phyloP scores from a whole-genome alignment of 2,329 filamentous ascomycete species.

The Oidium heveae region DNA sequence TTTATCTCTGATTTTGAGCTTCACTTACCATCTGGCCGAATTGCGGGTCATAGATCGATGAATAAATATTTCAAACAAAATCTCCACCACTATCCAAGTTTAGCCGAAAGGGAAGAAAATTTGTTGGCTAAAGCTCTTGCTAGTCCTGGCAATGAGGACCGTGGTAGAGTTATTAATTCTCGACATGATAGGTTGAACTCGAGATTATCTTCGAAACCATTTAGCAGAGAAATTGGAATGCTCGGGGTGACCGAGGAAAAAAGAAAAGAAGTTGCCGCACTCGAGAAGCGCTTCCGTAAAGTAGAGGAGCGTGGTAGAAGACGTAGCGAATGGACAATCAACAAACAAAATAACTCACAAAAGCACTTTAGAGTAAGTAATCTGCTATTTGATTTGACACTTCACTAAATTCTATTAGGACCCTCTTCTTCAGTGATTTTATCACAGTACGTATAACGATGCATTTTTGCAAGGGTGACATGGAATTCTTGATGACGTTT shows the following conservation, averaged over 20 bases:
- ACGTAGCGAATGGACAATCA: slow-evolving; percentile 41
- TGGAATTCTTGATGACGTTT: too few species aligned
- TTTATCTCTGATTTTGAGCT: slow-evolving; percentile 88
- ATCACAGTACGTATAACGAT: too few species aligned
- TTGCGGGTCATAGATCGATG: slow-evolving; percentile 71
- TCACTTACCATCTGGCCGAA: slow-evolving; percentile 70
- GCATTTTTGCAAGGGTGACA: too few species aligned
- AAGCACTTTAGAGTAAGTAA: slow-evolving; percentile 40
- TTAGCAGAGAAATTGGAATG: slow-evolving; percentile 54
- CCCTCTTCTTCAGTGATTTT: slow-evolving; percentile 14
- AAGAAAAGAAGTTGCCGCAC: slow-evolving; percentile 38
- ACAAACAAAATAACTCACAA: slow-evolving; percentile 40
- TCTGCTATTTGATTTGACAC: not conserved
- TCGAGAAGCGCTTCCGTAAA: slow-evolving; percentile 44
- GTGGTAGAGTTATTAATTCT: slow-evolving; percentile 19
- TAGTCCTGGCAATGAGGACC: slow-evolving; percentile 12
- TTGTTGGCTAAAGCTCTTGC: slow-evolving; percentile 30
- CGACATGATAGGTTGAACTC: slow-evolving; percentile 16
- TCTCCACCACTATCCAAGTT: slow-evolving; percentile 56
- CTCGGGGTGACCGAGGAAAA: slow-evolving; percentile 49
- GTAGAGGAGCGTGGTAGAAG: slow-evolving; percentile 34
- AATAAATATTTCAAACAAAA: slow-evolving; percentile 85
- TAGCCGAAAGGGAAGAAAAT: slow-evolving; percentile 48
- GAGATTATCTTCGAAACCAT: slow-evolving; percentile 35
- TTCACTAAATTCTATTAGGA: slow-evolving; percentile 11